Evolutionary conservation across 768 basidiomycete species (phyloP).

Genomic region (Boletus pseudo-olivaceus): DNA sequence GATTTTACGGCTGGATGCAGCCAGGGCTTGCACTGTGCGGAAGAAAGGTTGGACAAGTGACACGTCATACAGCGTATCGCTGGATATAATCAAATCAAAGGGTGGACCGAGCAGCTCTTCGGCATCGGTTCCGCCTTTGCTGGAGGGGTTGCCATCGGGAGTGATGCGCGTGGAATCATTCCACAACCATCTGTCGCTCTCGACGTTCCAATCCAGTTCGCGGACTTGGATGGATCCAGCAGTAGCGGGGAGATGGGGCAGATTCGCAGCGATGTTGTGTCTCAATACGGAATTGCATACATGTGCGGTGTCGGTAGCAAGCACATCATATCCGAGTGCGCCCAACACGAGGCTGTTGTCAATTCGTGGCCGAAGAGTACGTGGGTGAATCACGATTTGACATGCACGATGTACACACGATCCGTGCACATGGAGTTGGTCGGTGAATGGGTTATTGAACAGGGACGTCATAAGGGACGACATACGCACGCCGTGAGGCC

Average conservation of each 20-base stretch:
- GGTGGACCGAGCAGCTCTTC: conserved; percentile 42
- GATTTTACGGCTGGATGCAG: conserved; percentile 16
- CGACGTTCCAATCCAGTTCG: conserved; percentile 68
- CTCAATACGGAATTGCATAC: conserved; percentile 62
- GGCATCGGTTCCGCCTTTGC: conserved; percentile 13
- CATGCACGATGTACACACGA: conserved; percentile 2
- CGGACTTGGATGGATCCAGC: conserved; percentile 54
- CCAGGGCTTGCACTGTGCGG: conserved; percentile 57
- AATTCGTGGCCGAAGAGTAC: not conserved
- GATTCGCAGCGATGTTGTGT: conserved; percentile 57
- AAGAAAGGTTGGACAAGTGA: conserved; percentile 67
- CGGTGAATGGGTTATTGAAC: not conserved
- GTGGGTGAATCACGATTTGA: not conserved
- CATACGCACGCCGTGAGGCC: conserved; percentile 69
- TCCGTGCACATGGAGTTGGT: not conserved
- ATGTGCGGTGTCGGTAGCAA: conserved; percentile 69
- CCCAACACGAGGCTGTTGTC: conserved; percentile 54
- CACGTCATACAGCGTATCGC: conserved; percentile 75
- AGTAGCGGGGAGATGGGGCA: conserved; percentile 22
- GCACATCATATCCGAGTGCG: conserved; percentile 69
- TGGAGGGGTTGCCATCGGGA: conserved; percentile 30
- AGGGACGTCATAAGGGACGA: not conserved
- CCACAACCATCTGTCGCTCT: conserved; percentile 57
- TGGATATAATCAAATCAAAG: conserved; percentile 75
- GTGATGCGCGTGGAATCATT: conserved; percentile 31